Evolutionary conservation across 306 rosid species (phyloP).

Genomic region (Citrullus colocynthis): DNA sequence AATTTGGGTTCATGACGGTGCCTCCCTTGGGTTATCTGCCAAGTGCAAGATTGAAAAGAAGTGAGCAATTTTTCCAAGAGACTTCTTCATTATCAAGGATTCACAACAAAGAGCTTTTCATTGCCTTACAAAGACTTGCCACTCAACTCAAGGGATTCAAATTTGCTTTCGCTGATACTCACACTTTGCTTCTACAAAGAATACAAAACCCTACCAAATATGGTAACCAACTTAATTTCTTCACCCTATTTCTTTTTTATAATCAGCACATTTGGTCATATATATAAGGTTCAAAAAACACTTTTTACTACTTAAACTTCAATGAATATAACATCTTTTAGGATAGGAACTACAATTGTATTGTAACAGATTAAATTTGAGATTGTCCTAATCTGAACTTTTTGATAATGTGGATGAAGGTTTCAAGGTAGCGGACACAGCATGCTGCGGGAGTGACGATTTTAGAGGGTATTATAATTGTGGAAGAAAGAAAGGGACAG

Average conservation of each 20-base stretch:
- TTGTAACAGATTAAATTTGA: too few relatives aligned
- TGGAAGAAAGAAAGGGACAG: constrained; percentile 23
- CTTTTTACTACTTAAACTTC: too few relatives aligned
- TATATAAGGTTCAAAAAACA: too few relatives aligned
- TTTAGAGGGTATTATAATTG: constrained; percentile 35
- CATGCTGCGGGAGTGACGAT: constrained; percentile 46
- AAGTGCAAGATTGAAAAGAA: background rate
- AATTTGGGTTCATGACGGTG: background rate
- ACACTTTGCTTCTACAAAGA: background rate
- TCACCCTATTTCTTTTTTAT: too few relatives aligned
- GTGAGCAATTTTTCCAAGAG: background rate
- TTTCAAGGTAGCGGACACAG: constrained; percentile 30
- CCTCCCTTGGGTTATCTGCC: background rate
- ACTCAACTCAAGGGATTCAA: background rate
- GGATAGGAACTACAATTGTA: too few relatives aligned
- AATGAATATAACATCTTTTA: too few relatives aligned
- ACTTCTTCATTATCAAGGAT: background rate
- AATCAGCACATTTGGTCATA: too few relatives aligned
- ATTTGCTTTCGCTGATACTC: background rate
- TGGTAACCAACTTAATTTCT: background rate
- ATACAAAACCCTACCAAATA: background rate
- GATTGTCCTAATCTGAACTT: too few relatives aligned
- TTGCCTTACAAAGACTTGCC: background rate
- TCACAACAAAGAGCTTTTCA: background rate
- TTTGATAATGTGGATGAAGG: constrained; percentile 9